These are phyloP conservation scores for Saururus chinensis DNA, from an alignment of 164 flowering plant genomes.

Conservation along the genomic window DNA sequence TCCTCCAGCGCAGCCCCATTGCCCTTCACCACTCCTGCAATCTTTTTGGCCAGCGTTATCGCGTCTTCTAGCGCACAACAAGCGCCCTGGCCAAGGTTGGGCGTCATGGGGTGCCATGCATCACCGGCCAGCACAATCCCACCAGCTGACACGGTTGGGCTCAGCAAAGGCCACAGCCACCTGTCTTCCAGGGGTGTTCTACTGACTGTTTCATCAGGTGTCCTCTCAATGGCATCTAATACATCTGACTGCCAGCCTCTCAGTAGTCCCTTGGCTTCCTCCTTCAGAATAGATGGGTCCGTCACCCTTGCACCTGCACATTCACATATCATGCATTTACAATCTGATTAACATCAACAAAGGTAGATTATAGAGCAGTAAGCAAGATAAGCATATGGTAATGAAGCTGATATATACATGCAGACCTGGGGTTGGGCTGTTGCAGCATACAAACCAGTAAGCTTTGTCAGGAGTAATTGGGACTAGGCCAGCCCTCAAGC, in stretches of 20 bases:
- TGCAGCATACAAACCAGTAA: slow-evolving; percentile 93
- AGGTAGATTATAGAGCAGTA: background rate
- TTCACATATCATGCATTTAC: slow-evolving; percentile 1
- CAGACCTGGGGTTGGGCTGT: slow-evolving; percentile 70
- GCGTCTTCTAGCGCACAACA: slow-evolving; percentile 93
- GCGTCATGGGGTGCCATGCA: slow-evolving; percentile 99
- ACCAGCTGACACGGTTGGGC: slow-evolving; percentile 52
- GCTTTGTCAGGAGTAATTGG: slow-evolving; percentile 83
- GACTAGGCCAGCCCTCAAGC: slow-evolving; percentile 75
- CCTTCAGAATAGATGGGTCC: slow-evolving; percentile 49
- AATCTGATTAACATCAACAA: background rate
- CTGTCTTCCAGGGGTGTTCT: slow-evolving; percentile 68
- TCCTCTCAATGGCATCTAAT: slow-evolving; percentile 33
- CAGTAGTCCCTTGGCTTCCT: slow-evolving; percentile 48
- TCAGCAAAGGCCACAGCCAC: slow-evolving; percentile 72
- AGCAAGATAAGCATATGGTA: background rate
- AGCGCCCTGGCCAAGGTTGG: slow-evolving; percentile 94
- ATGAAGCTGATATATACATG: background rate
- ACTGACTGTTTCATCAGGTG: slow-evolving; percentile 66
- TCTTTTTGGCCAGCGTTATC: slow-evolving; percentile 55
- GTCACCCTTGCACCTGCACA: slow-evolving; percentile 62
- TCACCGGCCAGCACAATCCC: slow-evolving; percentile 81
- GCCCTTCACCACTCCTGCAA: slow-evolving; percentile 32
- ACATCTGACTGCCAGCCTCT: slow-evolving; percentile 59
- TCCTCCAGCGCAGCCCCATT: slow-evolving; percentile 24